Evolutionary conservation across 1,139 yeast genomes (phyloP).

Genomic region (Ashbya aceris): DNA sequence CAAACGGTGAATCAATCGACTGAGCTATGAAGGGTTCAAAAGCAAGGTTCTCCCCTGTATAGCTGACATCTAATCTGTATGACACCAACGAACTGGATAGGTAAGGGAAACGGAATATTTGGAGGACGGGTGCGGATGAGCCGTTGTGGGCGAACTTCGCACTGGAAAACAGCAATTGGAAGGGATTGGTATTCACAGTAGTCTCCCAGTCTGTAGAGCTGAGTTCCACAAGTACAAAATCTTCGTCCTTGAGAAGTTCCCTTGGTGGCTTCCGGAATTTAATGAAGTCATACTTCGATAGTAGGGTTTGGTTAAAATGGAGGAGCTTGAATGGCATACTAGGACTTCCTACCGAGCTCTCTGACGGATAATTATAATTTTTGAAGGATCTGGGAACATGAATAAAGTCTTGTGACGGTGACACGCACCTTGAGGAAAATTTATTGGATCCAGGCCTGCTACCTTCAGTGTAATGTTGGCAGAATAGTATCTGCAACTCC

Average conservation of each 20-base stretch:
- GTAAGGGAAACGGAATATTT: constrained; percentile 16
- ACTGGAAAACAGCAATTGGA: constrained; percentile 10
- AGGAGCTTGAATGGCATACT: constrained; percentile 38
- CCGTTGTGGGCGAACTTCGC: constrained; percentile 5
- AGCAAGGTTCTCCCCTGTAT: constrained; percentile 13
- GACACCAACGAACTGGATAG: constrained; percentile 26
- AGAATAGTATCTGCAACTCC: no score
- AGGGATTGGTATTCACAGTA: constrained; percentile 7
- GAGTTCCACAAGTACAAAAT: constrained; percentile 28
- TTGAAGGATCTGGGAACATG: constrained; percentile 40
- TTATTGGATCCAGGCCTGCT: no score
- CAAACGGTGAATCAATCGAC: constrained; percentile 55
- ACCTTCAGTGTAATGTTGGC: no score
- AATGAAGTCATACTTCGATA: constrained; percentile 40
- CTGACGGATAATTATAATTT: constrained; percentile 31
- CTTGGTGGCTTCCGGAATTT: constrained; percentile 34
- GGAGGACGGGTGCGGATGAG: constrained; percentile 6
- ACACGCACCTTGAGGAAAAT: constrained; percentile 31
- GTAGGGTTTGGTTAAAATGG: constrained; percentile 18
- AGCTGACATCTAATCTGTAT: constrained; percentile 13
- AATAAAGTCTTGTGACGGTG: constrained; percentile 31
- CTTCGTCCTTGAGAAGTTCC: constrained; percentile 24
- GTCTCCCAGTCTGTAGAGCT: constrained; percentile 3
- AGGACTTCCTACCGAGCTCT: constrained; percentile 46
- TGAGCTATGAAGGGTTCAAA: constrained; percentile 66